Evolutionary conservation across 805 yeast species (phyloP), one percentile per base, ranked within the genome.

Genomic region (Komagataella kurtzmanii): DNA sequence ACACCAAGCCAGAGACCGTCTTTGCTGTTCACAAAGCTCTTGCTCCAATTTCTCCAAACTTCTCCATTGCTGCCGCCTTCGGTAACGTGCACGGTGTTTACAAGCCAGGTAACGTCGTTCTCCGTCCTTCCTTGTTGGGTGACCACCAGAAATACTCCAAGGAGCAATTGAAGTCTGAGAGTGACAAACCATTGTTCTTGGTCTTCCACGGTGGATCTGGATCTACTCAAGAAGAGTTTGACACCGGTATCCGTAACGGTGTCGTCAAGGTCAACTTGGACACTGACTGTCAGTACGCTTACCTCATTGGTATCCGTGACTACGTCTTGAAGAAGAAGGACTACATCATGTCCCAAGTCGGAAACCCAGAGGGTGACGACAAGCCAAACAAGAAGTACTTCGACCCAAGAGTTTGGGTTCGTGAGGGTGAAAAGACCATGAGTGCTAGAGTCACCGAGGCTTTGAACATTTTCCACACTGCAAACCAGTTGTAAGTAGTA

Each of bases 161-260:
- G 71, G 72, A 82, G 70, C 72, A 85, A 70, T 60, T 75, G 56
- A 77, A 77, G 58, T 64, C 83, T 57, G 60, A 69, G 54, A 67
- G 65, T 55, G 73, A 75, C 69, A 67, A 72, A 59, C 98, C 99
- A 70, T 77, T 93, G 68, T 93, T 82, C 86, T 81, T 93, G 63
- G 99, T 93, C 61, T 93, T 93, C 97, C 99, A 93, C 82, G 99
- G 99, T 77, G 99, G 99, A 74, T 93, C 99, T 58, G 99, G 99
- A 74, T 93, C 99, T 52, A 66, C 93, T 59, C 95, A 85, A 74
- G 71, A 74, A 59, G 99, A 93, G 76, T 93, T 86, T 73, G 85
- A 86, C 76, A 81, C 81, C 61, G 99, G 89, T 69, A 93, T 93
- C 74, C 71, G 69, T 69, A 76, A 80, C 75, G 99, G 99, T 80